Evolutionary conservation across 352 stramenopile genomes (phyloP), one percentile per base, ranked within the genome.

Genomic region (Globisporangium solare): DNA sequence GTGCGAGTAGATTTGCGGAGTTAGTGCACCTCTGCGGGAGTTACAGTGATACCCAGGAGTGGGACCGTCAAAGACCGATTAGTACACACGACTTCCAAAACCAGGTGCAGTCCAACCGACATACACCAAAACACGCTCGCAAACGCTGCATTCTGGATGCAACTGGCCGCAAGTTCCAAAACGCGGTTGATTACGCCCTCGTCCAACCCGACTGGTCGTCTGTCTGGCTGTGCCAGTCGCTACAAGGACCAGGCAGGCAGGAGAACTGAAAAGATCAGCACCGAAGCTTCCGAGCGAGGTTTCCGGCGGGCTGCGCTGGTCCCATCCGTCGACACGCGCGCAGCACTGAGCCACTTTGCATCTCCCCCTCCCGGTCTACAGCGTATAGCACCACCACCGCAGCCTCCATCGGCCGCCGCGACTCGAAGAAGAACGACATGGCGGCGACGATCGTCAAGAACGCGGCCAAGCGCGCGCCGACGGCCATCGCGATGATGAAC

Each of bases 401-500:
- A 43, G 24, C 5, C 24, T n/a, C 39, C 39, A n/a, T 43, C 39
- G 7, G 3, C 39, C 5, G 13, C 39, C n/a, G 17, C 7, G 54
- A 37, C 24, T n/a, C n/a, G n/a, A 27, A 27, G 5, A 4, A 46
- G n/a, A n/a, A n/a, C n/a, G n/a, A n/a, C n/a, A 61, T 57, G 37
- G 46, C 35, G 41, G 56, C 41, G 24, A 21, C 47, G 13, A 47
- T 63, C 20, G 52, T 65, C 51, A 77, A 76, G 67, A 76, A 70
- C 56, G 68, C 70, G 27, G 67, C 73, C 53, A 71, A 77, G 61
- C 51, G 61, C 47, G 56, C 62, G 51, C 63, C 66, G 15, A 93
- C 83, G n/a, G 80, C 79, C 37, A 74, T 93, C 54, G 80, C 81
- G 55, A 94, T 99, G 65, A 82, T 99, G 51, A 99, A 99, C 81